Base-by-base conservation (phyloP, 202 grass and related monocot species). In the Carex arenaria region DNA sequence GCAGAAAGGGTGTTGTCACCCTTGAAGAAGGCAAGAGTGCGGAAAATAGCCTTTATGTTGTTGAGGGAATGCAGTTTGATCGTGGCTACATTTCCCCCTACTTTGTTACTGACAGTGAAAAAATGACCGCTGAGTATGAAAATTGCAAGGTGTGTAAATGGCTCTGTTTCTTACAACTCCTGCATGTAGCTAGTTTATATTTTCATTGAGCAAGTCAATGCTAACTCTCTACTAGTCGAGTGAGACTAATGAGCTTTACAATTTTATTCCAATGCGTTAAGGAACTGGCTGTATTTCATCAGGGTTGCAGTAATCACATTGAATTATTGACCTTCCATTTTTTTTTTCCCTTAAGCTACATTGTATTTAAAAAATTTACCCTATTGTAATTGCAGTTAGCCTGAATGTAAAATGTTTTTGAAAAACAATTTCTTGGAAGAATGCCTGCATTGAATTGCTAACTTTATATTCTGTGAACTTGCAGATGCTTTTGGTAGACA, bases 61-160 rank as follows among this genome's bases (percentile, higher is more conserved):
- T 95, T 60, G 96, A 99, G 81, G 96, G 96, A 87, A 99, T 99
- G 96, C 96, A 99, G 51, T 98, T 98, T 89, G 96, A 98, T 9
- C 92, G 93, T 77, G 96, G 96, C 40, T 98, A 98, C 80, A 98
- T 99, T 85, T 99, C 96, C 53, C 96, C 96, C 19, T 99, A 99
- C 76, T 99, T 99, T 63, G 96, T 99, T 11, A 99, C 96, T 40
- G 96, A 99, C 70, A 99, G 93, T 63, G 96, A 99, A 81, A 99
- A 99, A 88, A 99, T 99, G 96, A 63, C 91, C 15, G 88, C 84
- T 0, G 96, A 99, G 74, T 99, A 99, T 26, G 96, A 99, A 78
- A 99, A 99, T 86, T 99, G 96, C 93, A 99, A 99, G 91, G 96
- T 95, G 83, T 38, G 26, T 28, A 26, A 15, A 28, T 18, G 26